phyloP scores from a whole-genome alignment of 331 rosid species.

The Rosa hybrid region DNA sequence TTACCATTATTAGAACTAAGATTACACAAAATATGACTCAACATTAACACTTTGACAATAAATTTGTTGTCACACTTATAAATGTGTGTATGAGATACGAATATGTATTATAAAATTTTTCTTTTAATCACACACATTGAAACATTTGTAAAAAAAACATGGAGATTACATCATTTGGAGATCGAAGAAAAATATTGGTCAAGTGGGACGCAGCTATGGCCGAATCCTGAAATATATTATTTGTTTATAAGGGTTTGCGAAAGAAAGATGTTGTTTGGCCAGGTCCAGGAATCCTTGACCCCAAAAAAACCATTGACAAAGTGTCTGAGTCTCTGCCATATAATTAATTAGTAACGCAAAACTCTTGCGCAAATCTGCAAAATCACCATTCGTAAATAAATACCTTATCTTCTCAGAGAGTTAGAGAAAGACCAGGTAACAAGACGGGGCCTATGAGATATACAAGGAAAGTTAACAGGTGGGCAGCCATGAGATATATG shows the following conservation, averaged over 20 bases:
- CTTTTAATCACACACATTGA: not conserved
- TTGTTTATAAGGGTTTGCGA: conserved; percentile 22
- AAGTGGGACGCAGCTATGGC: conserved; percentile 1
- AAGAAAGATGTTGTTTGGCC: conserved; percentile 53
- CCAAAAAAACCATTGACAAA: conserved; percentile 30
- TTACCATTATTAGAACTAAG: too few relatives aligned
- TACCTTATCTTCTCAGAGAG: conserved; percentile 20
- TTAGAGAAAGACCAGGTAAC: conserved; percentile 18
- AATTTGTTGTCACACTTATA: too few relatives aligned
- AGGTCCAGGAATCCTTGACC: conserved; percentile 58
- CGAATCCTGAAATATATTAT: conserved; percentile 37
- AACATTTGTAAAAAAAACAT: not conserved
- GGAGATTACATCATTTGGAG: conserved; percentile 2
- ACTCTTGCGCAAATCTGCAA: conserved; percentile 17
- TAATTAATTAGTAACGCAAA: not conserved
- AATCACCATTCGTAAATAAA: not conserved
- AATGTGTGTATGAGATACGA: too few relatives aligned
- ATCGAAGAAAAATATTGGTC: not conserved
- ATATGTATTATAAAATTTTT: too few relatives aligned
- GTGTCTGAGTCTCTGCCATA: conserved; percentile 36
- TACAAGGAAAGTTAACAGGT: conserved; percentile 26
- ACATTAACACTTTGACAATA: too few relatives aligned
- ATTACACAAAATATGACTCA: too few relatives aligned
- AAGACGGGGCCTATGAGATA: conserved; percentile 34
- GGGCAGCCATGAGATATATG: not conserved